Percentiles rank a stretch among this genome's conserved stretches.
Conservation (phyloP, 306 rosid species). For the Cicer cuneatum region DNA sequence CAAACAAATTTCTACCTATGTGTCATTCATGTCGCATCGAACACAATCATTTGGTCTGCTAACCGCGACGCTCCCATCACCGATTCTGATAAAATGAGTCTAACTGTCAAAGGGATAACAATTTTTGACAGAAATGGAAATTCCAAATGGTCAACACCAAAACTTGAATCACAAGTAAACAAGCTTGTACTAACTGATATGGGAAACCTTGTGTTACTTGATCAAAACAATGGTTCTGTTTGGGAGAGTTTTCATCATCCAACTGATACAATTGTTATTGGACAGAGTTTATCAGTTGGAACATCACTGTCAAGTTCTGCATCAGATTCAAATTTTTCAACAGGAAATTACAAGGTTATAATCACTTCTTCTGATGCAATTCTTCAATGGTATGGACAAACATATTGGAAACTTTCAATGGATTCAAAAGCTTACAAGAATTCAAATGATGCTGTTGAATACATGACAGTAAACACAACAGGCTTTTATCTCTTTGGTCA, state of each 20-base stretch:
- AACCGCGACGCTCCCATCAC: constrained; percentile 69
- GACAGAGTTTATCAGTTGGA: constrained; percentile 68
- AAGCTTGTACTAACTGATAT: constrained; percentile 63
- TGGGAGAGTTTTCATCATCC: constrained; percentile 93
- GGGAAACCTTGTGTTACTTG: constrained; percentile 82
- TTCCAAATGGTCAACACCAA: constrained; percentile 82
- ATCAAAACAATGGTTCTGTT: constrained; percentile 65
- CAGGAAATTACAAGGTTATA: constrained; percentile 59
- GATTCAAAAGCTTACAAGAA: constrained; percentile 49
- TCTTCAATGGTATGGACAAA: constrained; percentile 76
- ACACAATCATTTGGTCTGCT: constrained; percentile 80
- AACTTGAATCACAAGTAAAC: constrained; percentile 52
- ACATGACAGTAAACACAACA: constrained; percentile 63
- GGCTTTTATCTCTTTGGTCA: constrained; percentile 69
- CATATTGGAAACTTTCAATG: constrained; percentile 82
- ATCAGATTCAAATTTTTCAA: constrained; percentile 61
- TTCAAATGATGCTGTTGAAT: constrained; percentile 54
- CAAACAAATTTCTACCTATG: constrained; percentile 67
- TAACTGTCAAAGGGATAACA: constrained; percentile 58
- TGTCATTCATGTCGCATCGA: constrained; percentile 71
- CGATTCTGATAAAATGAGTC: constrained; percentile 58
- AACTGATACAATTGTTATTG: constrained; percentile 83
- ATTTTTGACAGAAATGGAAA: constrained; percentile 51
- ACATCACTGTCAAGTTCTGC: constrained; percentile 54
- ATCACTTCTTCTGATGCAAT: constrained; percentile 65